Evolutionary conservation across 164 flowering plant species (phyloP).

Genomic region (Piper betle): DNA sequence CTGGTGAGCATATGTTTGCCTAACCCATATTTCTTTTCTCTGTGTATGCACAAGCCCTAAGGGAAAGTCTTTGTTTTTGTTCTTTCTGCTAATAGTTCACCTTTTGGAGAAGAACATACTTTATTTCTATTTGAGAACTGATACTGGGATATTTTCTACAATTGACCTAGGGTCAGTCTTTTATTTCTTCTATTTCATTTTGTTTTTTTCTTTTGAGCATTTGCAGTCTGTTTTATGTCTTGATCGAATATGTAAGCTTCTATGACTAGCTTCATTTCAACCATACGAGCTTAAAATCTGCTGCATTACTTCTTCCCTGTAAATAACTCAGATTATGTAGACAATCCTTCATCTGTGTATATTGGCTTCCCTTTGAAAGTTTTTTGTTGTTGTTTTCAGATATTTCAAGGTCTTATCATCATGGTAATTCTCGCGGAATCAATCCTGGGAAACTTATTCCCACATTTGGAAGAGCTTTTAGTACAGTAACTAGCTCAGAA

Average conservation of each 20-base stretch:
- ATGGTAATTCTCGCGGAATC: conserved; percentile 13
- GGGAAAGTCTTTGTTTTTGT: too few relatives aligned
- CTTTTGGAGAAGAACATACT: too few relatives aligned
- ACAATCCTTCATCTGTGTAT: background rate
- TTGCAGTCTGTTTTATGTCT: background rate
- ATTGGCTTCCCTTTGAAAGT: background rate
- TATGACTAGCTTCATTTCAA: background rate
- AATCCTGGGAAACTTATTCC: conserved; percentile 7
- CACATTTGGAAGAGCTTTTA: conserved; percentile 7
- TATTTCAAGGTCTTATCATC: conserved; percentile 13
- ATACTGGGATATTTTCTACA: too few relatives aligned
- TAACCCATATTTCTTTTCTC: background rate
- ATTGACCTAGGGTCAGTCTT: too few relatives aligned
- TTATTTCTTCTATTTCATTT: too few relatives aligned
- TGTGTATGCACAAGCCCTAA: background rate
- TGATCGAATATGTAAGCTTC: background rate
- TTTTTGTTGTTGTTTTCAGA: conserved; percentile 12
- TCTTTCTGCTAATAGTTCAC: background rate
- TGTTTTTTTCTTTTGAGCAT: background rate
- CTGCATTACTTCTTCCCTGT: background rate
- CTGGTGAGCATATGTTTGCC: conserved; percentile 23
- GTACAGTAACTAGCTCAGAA: background rate
- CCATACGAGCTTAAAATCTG: background rate
- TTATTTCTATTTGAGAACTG: too few relatives aligned
- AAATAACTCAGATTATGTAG: background rate